Percentiles rank a stretch among this genome's conserved stretches.
Evolutionary conservation across 2,329 filamentous ascomycete species (phyloP).

Genomic region (Trichoderma afroharzianum): DNA sequence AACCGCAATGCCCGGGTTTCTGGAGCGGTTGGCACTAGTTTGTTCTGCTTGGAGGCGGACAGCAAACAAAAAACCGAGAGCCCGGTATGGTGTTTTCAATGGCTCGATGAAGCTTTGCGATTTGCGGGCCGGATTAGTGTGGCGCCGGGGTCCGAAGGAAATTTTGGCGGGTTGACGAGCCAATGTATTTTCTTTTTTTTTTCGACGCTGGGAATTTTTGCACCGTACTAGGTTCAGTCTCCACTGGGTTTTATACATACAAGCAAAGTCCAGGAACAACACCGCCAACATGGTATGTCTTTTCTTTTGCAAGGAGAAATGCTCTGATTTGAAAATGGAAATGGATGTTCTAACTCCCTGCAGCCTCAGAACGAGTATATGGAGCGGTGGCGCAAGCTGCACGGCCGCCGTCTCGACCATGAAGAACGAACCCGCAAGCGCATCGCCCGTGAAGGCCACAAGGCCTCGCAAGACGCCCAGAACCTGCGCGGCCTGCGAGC

Average conservation of each 20-base stretch:
- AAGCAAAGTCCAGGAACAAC: conserved; percentile 14
- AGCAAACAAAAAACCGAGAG: not conserved
- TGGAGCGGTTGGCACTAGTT: conserved; percentile 22
- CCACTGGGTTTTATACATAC: not conserved
- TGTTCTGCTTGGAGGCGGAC: not conserved
- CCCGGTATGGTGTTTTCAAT: conserved; percentile 3
- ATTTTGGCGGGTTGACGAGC: conserved; percentile 18
- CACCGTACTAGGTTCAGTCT: conserved; percentile 14
- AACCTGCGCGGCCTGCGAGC: conserved; percentile 87
- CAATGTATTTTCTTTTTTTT: conserved; percentile 21
- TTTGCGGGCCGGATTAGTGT: conserved; percentile 32
- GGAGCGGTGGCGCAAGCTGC: conserved; percentile 64
- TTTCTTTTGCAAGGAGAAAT: not conserved
- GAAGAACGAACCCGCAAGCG: conserved; percentile 89
- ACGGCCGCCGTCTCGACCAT: conserved; percentile 63
- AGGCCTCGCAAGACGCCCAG: conserved; percentile 84
- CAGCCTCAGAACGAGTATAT: conserved; percentile 79
- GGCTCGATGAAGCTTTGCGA: conserved; percentile 9
- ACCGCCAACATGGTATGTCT: conserved; percentile 32
- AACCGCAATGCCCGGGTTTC: conserved; percentile 21
- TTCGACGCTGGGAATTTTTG: conserved; percentile 27
- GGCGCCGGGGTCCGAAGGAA: conserved; percentile 30
- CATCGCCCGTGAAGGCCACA: conserved; percentile 82
- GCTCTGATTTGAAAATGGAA: not conserved
- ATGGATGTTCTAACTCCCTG: conserved; percentile 23